phyloP scores from a whole-genome alignment of 139 green algal species.

The Chlorella sorokiniana region DNA sequence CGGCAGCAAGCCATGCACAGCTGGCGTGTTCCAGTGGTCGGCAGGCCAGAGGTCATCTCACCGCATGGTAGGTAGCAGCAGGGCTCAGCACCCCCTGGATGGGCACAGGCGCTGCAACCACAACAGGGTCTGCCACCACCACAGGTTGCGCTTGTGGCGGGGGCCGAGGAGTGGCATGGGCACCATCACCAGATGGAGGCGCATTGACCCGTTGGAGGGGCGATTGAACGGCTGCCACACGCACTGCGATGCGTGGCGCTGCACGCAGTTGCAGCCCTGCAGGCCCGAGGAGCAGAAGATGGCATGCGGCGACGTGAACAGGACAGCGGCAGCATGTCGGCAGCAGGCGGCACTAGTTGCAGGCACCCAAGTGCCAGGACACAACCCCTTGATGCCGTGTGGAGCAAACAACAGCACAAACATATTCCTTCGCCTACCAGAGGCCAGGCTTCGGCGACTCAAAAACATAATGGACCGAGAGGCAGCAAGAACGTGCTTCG shows the following conservation, averaged over 20 bases:
- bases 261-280: background rate
- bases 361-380: no score
- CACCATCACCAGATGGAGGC: background rate
- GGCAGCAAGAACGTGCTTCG: no score
- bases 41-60: background rate
- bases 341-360: no score
- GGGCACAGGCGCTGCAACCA: background rate
- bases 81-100: slow-evolving; percentile 17
- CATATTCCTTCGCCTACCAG: no score
- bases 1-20: background rate
- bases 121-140: background rate
- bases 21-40: background rate
- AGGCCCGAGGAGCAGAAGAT: background rate
- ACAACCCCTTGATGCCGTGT: no score
- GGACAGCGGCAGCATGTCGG: background rate
- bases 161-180: background rate
- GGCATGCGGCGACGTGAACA: background rate
- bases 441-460: no score
- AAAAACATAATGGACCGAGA: no score
- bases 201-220: background rate
- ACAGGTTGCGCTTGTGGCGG: background rate
- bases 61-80: slow-evolving; percentile 16
- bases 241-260: background rate
- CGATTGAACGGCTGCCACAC: background rate
- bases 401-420: no score